phyloP scores from a whole-genome alignment of 2,329 filamentous ascomycete genomes.

The Penicillium polonicum region DNA sequence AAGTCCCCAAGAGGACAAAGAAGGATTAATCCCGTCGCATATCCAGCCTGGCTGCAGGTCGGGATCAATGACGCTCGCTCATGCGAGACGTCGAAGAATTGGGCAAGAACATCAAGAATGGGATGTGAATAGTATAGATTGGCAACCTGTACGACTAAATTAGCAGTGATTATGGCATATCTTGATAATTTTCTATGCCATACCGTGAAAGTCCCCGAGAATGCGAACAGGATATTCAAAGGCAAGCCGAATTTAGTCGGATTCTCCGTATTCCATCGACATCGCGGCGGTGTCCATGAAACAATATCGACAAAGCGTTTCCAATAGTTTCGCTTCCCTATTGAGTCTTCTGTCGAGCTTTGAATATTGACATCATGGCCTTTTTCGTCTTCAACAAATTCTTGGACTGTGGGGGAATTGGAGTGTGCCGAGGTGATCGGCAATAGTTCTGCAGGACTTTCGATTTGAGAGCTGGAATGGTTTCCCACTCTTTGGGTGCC shows the following conservation, averaged over 20 bases:
- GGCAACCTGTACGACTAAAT: constrained; percentile 57
- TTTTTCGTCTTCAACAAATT: not conserved
- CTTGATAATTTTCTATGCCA: not conserved
- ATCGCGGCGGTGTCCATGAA: constrained; percentile 62
- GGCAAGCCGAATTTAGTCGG: constrained; percentile 67
- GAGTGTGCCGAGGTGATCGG: constrained; percentile 2
- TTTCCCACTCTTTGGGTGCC: not conserved
- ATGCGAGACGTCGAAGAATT: constrained; percentile 68
- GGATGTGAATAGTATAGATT: constrained; percentile 82
- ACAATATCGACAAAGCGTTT: constrained; percentile 32
- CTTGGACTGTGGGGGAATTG: not conserved
- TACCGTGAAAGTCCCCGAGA: constrained; percentile 47
- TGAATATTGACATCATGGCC: not conserved
- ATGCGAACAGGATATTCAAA: constrained; percentile 67
- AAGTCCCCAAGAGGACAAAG: constrained; percentile 74
- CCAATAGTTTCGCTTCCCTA: not conserved
- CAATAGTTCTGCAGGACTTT: not conserved
- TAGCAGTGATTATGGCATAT: not conserved
- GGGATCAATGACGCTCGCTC: constrained; percentile 67
- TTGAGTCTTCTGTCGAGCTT: not conserved
- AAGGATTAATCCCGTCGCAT: constrained; percentile 70
- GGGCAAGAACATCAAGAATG: constrained; percentile 71
- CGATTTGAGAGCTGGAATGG: not conserved
- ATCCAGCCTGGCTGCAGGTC: constrained; percentile 76
- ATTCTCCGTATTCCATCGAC: constrained; percentile 65